phyloP scores from a whole-genome alignment of 2,329 filamentous ascomycete species.

The Paecilomyces fulvus region DNA sequence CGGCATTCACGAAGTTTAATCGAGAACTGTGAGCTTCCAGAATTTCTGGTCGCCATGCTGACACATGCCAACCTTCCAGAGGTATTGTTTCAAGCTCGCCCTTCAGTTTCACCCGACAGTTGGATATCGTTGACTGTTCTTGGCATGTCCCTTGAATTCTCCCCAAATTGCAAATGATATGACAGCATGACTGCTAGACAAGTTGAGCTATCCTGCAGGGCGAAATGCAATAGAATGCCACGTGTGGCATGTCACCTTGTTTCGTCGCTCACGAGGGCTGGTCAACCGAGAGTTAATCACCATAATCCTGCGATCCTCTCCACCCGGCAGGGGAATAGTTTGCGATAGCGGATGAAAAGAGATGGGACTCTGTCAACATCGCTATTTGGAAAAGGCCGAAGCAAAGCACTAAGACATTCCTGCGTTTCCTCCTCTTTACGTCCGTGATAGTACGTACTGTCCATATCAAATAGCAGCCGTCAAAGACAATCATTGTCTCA shows the following conservation, averaged over 20 bases:
- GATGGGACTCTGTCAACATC: not conserved
- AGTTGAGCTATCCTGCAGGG: not conserved
- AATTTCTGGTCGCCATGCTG: not conserved
- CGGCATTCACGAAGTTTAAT: not conserved
- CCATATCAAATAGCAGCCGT: not conserved
- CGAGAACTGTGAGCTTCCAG: not conserved
- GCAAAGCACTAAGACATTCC: not conserved
- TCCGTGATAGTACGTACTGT: not conserved
- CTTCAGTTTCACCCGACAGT: not conserved
- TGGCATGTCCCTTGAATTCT: not conserved
- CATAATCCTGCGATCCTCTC: not conserved
- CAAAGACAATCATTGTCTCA: not conserved
- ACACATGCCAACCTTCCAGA: not conserved
- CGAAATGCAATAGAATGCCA: not conserved
- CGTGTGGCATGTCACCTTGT: not conserved
- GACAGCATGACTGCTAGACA: not conserved
- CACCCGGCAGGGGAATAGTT: not conserved
- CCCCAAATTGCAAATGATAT: not conserved
- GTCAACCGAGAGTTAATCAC: not conserved
- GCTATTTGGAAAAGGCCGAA: not conserved
- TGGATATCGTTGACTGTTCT: not conserved
- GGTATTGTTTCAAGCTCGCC: not conserved
- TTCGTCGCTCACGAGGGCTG: not conserved
- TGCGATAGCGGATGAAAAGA: not conserved
- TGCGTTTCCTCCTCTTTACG: not conserved